Percentiles rank a stretch among this genome's conserved stretches.
Conservation (phyloP, 441 rosid genomes). For the Cnidoscolus chayamansa region DNA sequence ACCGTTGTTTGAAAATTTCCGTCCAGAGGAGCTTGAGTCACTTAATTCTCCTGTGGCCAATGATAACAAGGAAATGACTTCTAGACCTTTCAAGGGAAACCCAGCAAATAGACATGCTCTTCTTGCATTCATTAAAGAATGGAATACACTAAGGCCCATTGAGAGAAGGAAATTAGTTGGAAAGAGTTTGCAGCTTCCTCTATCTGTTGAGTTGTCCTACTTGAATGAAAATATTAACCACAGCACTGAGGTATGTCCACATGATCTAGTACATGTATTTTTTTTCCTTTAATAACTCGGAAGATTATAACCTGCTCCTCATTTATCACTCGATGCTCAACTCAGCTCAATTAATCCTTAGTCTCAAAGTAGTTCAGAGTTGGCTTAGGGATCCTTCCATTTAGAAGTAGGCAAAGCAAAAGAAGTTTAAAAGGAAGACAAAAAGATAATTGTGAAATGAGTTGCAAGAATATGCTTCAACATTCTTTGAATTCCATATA, state of each 20-base stretch:
- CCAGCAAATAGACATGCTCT: slow-evolving; percentile 50
- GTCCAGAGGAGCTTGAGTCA: slow-evolving; percentile 72
- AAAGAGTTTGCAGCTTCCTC: slow-evolving; percentile 87
- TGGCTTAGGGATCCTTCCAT: too few relatives aligned
- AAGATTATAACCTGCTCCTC: slow-evolving; percentile 1
- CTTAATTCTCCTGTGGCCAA: slow-evolving; percentile 25
- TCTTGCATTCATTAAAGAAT: slow-evolving; percentile 54
- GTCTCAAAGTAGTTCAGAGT: too few relatives aligned
- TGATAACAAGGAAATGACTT: slow-evolving; percentile 33
- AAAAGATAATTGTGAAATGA: not conserved
- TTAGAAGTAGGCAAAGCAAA: not conserved
- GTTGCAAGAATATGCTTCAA: not conserved
- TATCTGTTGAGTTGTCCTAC: slow-evolving; percentile 76
- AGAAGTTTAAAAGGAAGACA: not conserved
- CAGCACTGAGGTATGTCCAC: slow-evolving; percentile 49
- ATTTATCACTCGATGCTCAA: not conserved
- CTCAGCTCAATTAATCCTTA: too few relatives aligned
- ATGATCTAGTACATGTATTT: slow-evolving; percentile 3
- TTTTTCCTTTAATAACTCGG: not conserved
- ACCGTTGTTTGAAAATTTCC: slow-evolving; percentile 75
- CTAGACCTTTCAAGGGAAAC: slow-evolving; percentile 33
- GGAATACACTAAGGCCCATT: slow-evolving; percentile 76
- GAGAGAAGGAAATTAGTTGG: slow-evolving; percentile 74
- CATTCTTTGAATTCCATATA: not conserved
- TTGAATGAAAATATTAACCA: slow-evolving; percentile 77